A percentile compares a stretch with the other conserved stretches of the same genome.
phyloP scores from a whole-genome alignment of 2,329 filamentous ascomycete species.

The Talaromyces sp. region DNA sequence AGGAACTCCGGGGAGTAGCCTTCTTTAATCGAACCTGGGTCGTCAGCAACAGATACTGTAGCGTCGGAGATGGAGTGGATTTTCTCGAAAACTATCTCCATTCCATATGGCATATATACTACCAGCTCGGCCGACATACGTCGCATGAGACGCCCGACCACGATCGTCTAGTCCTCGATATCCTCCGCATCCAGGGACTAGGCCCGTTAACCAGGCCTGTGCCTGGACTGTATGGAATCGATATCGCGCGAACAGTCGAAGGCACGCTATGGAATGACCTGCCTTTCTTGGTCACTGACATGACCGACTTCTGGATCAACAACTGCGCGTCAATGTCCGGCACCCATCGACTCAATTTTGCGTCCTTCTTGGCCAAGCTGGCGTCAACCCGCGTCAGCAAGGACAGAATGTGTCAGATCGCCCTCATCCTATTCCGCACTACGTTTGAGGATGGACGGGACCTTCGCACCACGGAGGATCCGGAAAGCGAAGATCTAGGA shows the following conservation, averaged over 20 bases:
- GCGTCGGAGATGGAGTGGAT: conserved; percentile 16
- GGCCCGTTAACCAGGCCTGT: conserved; percentile 15
- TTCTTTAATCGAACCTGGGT: neutral
- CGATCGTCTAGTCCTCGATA: conserved; percentile 19
- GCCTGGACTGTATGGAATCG: conserved; percentile 14
- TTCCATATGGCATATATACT: conserved; percentile 21
- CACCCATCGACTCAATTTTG: conserved; percentile 17
- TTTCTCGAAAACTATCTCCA: conserved; percentile 16
- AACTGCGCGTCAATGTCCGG: conserved; percentile 15
- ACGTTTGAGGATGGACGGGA: conserved; percentile 15
- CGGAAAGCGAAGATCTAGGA: conserved; percentile 15
- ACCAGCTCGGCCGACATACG: conserved; percentile 15
- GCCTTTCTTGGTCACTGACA: conserved; percentile 19
- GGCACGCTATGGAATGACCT: conserved; percentile 23
- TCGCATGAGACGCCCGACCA: conserved; percentile 16
- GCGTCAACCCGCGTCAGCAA: conserved; percentile 18
- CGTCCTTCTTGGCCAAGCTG: conserved; percentile 21
- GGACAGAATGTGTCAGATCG: conserved; percentile 19
- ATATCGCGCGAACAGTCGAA: conserved; percentile 20
- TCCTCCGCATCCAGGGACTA: conserved; percentile 19
- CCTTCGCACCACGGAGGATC: conserved; percentile 15
- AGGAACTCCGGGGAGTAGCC: neutral
- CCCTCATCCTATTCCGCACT: conserved; percentile 16
- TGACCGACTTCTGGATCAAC: conserved; percentile 19
- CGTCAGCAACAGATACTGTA: conserved; percentile 13